phyloP scores from a whole-genome alignment of 129 eudicot genomes.

The Mikania micrantha region DNA sequence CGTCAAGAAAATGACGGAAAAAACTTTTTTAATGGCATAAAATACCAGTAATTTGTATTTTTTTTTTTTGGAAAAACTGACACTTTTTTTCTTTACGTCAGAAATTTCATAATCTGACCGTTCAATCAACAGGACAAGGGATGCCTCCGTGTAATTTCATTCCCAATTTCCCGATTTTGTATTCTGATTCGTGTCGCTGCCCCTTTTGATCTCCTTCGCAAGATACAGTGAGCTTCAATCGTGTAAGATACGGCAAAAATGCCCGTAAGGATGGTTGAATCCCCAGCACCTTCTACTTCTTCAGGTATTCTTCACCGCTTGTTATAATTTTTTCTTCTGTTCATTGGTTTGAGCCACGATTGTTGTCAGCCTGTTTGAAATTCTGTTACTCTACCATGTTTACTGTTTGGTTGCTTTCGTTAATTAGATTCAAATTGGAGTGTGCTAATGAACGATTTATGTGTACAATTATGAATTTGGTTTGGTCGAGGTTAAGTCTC shows the following conservation, averaged over 20 bases:
- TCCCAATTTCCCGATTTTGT: not conserved
- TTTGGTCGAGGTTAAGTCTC: not conserved
- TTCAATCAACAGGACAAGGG: conserved; percentile 13
- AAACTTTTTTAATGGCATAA: too few relatives aligned
- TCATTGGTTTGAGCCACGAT: not conserved
- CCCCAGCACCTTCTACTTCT: conserved; percentile 47
- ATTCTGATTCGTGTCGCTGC: not conserved
- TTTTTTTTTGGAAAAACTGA: too few relatives aligned
- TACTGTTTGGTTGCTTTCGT: conserved; percentile 4
- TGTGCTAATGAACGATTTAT: not conserved
- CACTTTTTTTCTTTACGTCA: too few relatives aligned
- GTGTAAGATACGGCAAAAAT: conserved; percentile 19
- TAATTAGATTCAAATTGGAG: not conserved
- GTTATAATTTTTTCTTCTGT: not conserved
- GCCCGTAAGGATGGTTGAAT: conserved; percentile 72
- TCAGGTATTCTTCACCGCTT: conserved; percentile 36
- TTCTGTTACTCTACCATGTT: not conserved
- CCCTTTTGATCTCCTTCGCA: conserved; percentile 19
- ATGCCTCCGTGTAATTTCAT: not conserved
- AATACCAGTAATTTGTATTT: too few relatives aligned
- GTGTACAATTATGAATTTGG: not conserved
- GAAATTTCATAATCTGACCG: too few relatives aligned
- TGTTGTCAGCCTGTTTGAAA: not conserved
- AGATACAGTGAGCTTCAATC: not conserved
- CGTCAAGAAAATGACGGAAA: too few relatives aligned